Conservation (phyloP, 805 yeast genomes). For the Teunomyces pallodes region DNA sequence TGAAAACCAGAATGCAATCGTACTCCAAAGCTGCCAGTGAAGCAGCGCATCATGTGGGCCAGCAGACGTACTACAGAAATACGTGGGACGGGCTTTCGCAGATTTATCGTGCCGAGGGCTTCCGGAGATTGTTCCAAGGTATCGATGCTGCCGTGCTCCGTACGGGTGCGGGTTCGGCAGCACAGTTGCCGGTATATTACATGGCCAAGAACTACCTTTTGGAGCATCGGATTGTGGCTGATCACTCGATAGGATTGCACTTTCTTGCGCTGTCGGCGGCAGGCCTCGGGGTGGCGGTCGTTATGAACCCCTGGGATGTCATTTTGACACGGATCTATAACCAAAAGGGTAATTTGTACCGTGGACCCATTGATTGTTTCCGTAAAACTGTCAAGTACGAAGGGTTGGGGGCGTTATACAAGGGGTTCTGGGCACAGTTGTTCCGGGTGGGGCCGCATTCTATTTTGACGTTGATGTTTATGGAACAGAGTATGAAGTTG, state of each 20-base stretch:
- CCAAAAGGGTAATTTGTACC: slow-evolving; percentile 84
- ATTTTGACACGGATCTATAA: slow-evolving; percentile 91
- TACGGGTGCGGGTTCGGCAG: slow-evolving; percentile 95
- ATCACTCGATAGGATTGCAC: slow-evolving; percentile 66
- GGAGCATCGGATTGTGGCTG: slow-evolving; percentile 49
- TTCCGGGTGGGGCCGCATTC: slow-evolving; percentile 95
- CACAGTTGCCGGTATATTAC: slow-evolving; percentile 89
- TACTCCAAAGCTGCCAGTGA: slow-evolving; percentile 54
- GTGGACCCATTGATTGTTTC: slow-evolving; percentile 87
- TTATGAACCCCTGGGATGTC: slow-evolving; percentile 98
- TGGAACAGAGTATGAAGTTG: slow-evolving; percentile 89
- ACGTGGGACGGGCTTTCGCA: slow-evolving; percentile 64
- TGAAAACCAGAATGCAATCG: slow-evolving; percentile 96
- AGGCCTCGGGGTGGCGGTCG: slow-evolving; percentile 90
- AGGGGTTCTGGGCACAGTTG: slow-evolving; percentile 92
- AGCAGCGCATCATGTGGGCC: slow-evolving; percentile 59
- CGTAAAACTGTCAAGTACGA: slow-evolving; percentile 77
- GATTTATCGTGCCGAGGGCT: slow-evolving; percentile 66
- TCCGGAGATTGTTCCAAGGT: slow-evolving; percentile 81
- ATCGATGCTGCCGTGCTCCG: slow-evolving; percentile 92
- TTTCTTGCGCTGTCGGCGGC: slow-evolving; percentile 71
- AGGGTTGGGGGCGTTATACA: slow-evolving; percentile 85
- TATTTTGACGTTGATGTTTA: slow-evolving; percentile 80
- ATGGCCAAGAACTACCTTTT: slow-evolving; percentile 64
- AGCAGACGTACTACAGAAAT: slow-evolving; percentile 83